Evolutionary conservation across 345 rosid species (phyloP).

Genomic region (Hirschfeldia incana): DNA sequence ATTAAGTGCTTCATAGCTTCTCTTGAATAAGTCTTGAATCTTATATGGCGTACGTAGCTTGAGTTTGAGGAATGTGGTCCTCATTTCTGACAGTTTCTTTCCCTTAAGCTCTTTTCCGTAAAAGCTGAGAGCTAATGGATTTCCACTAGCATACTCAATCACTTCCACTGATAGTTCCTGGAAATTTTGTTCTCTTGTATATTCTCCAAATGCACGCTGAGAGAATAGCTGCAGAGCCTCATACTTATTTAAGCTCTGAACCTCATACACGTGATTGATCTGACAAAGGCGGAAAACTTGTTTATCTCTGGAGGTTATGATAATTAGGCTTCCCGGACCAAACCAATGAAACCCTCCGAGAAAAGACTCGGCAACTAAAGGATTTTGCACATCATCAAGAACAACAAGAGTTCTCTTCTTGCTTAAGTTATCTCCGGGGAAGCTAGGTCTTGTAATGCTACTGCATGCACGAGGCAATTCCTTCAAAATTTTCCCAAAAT

Average conservation of each 20-base stretch:
- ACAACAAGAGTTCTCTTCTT: conserved; percentile 27
- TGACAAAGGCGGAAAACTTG: not conserved
- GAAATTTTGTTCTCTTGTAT: not conserved
- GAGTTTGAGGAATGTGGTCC: not conserved
- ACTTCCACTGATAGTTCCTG: not conserved
- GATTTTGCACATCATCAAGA: conserved; percentile 28
- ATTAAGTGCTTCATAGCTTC: conserved; percentile 17
- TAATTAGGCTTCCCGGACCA: conserved; percentile 23
- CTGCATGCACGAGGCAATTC: conserved; percentile 1
- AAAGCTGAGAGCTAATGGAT: conserved; percentile 38
- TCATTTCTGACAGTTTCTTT: not conserved
- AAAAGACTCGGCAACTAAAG: conserved; percentile 6
- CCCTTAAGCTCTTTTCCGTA: not conserved
- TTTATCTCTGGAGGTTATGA: conserved; percentile 27
- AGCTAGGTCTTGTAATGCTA: conserved; percentile 8
- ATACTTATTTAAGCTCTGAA: not conserved
- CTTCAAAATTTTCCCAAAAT: not conserved
- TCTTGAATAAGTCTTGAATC: not conserved
- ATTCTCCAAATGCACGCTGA: not conserved
- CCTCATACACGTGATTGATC: not conserved
- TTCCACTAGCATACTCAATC: conserved; percentile 13
- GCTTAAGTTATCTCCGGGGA: not conserved
- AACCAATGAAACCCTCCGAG: conserved; percentile 1
- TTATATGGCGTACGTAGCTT: not conserved
- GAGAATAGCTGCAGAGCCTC: conserved; percentile 20